These are phyloP conservation scores for Neurospora cerealis DNA, from an alignment of 495 filamentous ascomycete genomes.

Conservation along the genomic window DNA sequence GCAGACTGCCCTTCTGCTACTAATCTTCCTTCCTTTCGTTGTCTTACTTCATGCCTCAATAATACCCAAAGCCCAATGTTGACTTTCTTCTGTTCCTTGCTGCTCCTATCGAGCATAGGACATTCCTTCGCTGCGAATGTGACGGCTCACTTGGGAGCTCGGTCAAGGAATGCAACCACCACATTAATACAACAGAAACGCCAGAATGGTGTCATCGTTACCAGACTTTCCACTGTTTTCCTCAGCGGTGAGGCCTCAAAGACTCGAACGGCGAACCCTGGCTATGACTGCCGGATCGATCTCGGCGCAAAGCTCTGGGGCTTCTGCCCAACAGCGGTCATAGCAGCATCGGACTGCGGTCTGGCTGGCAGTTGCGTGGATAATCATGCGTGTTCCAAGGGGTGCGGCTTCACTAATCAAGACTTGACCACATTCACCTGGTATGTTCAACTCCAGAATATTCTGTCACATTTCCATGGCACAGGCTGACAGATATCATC, in stretches of 20 bases:
- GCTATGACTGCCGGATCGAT: constrained; percentile 14
- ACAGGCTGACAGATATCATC: not conserved
- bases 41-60: not conserved
- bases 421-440: constrained; percentile 12
- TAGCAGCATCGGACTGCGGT: constrained; percentile 9
- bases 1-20: not conserved
- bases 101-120: not conserved
- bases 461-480: not conserved
- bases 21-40: not conserved
- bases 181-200: not conserved
- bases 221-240: constrained; percentile 5
- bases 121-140: not conserved
- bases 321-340: constrained; percentile 9
- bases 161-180: not conserved
- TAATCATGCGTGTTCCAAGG: constrained; percentile 3
- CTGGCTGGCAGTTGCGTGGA: constrained; percentile 16
- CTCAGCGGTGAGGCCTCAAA: constrained; percentile 1
- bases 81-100: not conserved
- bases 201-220: not conserved
- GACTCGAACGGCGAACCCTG: constrained; percentile 7
- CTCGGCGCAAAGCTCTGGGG: constrained; percentile 9
- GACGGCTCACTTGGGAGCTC: not conserved
- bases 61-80: not conserved
- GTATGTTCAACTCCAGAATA: constrained; percentile 1
- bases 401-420: constrained; percentile 2